These are phyloP conservation scores for Penicillium sp. DNA, from an alignment of 2,329 filamentous ascomycete species.

Conservation along the genomic window DNA sequence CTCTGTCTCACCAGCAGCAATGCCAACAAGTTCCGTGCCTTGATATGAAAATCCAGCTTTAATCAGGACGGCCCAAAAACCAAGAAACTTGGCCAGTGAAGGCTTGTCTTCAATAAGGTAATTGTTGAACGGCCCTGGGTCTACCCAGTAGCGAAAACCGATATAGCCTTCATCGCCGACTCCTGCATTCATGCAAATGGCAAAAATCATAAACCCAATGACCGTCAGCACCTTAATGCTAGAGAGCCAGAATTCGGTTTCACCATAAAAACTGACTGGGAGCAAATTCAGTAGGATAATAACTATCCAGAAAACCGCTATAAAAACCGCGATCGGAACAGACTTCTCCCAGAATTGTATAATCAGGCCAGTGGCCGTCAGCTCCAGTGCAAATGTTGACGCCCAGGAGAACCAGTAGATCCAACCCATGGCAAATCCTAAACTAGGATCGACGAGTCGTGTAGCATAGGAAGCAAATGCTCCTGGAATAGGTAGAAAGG, in stretches of 20 bases:
- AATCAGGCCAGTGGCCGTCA: neutral
- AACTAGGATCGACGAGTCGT: neutral
- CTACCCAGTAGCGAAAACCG: neutral
- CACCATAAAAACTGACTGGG: neutral
- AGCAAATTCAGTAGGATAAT: neutral
- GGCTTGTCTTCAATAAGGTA: constrained; percentile 1
- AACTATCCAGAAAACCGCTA: neutral
- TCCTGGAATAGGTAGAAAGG: neutral
- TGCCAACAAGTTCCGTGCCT: constrained; percentile 1
- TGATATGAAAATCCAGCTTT: constrained; percentile 3
- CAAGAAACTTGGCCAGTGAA: neutral
- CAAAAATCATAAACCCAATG: constrained; percentile 1
- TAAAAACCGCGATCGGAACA: neutral
- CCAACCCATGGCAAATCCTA: constrained; percentile 3
- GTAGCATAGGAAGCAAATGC: constrained; percentile 1
- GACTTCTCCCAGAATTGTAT: neutral
- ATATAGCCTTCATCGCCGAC: constrained; percentile 1
- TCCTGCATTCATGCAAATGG: constrained; percentile 1
- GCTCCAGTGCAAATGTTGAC: neutral
- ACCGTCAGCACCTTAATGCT: neutral
- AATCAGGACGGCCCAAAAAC: neutral
- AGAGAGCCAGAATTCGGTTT: constrained; percentile 1
- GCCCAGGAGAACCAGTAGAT: constrained; percentile 3
- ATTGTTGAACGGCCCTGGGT: neutral
- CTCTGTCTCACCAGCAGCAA: neutral